phyloP scores from a whole-genome alignment of 202 grass and related monocot species.

The Setaria viridis region DNA sequence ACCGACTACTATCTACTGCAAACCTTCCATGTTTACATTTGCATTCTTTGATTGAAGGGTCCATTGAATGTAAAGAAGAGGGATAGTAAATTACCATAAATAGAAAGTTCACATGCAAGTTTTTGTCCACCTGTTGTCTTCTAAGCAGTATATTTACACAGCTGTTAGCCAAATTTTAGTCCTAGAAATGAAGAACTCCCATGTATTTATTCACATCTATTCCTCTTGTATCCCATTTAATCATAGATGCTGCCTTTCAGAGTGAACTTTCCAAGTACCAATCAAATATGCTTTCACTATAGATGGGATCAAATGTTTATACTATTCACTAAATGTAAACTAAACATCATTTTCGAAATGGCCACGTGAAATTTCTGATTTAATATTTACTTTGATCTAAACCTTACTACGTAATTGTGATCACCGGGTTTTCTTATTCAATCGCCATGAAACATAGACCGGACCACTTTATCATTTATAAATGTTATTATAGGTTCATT shows the following conservation, averaged over 20 bases:
- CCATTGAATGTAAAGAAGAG: not conserved
- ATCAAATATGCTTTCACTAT: not conserved
- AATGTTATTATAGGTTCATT: constrained; percentile 14
- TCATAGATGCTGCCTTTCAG: not conserved
- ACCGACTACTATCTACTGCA: not conserved
- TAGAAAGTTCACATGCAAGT: not conserved
- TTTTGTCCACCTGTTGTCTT: not conserved
- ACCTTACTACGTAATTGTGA: not conserved
- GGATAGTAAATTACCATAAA: not conserved
- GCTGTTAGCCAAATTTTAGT: not conserved
- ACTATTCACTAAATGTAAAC: not conserved
- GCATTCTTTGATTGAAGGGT: not conserved
- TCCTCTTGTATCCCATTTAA: not conserved
- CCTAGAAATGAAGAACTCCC: not conserved
- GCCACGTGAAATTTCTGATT: not conserved
- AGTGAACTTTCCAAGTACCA: not conserved
- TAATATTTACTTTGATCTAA: not conserved
- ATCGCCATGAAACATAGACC: not conserved
- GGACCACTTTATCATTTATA: constrained; percentile 3
- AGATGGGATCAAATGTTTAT: not conserved
- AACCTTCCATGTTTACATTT: not conserved
- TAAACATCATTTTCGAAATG: not conserved
- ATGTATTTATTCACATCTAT: not conserved
- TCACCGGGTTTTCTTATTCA: not conserved
- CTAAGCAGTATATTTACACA: not conserved